A percentile compares a stretch with the other conserved stretches of the same genome.
Evolutionary conservation across 345 rosid genomes (phyloP).

Genomic region (Eucalyptus sp.): DNA sequence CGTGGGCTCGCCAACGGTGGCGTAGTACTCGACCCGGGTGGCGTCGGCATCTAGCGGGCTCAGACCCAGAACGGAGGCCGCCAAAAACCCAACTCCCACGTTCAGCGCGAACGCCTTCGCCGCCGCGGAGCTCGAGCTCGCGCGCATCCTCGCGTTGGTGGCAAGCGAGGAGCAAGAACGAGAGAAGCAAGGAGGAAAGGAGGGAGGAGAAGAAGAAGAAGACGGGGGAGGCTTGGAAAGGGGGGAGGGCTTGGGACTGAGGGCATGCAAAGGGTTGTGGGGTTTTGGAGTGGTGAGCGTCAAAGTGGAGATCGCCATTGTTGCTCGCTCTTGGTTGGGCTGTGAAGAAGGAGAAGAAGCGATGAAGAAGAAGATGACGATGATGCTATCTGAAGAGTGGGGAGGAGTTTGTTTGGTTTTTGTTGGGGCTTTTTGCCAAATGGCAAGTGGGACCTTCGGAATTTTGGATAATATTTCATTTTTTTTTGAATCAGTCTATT

Average conservation of each 20-base stretch:
- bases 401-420: not conserved
- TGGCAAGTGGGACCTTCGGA: not conserved
- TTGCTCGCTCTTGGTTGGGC: not conserved
- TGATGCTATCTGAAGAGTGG: not conserved
- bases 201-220: not conserved
- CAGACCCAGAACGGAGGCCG: constrained; percentile 50
- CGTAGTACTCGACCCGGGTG: constrained; percentile 78
- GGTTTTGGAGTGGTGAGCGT: not conserved
- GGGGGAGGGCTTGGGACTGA: not conserved
- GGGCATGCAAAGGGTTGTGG: not conserved
- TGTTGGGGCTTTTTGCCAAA: not conserved
- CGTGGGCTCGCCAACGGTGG: constrained; percentile 72
- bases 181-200: not conserved
- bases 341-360: not conserved
- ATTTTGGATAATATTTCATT: not conserved
- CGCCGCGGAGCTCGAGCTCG: not conserved
- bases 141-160: not conserved
- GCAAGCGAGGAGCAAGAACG: constrained; percentile 10
- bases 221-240: not conserved
- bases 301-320: constrained; percentile 9
- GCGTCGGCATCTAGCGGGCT: constrained; percentile 75
- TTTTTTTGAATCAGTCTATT: accelerated
- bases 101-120: constrained; percentile 18
- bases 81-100: constrained; percentile 57
- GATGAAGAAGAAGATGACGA: not conserved